A percentile compares a stretch with the other conserved stretches of the same genome.
phyloP scores from a whole-genome alignment of 2,329 filamentous ascomycete genomes.

The Cercospora beticola region DNA sequence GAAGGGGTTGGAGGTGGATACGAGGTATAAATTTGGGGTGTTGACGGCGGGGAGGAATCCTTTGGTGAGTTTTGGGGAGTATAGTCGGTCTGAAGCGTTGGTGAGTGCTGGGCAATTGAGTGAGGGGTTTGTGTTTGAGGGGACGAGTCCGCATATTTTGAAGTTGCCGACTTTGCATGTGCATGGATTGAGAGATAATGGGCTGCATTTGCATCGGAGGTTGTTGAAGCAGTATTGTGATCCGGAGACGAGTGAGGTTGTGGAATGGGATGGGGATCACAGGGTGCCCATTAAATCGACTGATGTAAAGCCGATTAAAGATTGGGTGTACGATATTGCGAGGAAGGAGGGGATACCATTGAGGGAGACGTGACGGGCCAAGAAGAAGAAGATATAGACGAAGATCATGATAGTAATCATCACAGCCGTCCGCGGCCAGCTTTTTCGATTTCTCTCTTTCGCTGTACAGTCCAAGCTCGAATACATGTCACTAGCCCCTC shows the following conservation, averaged over 20 bases:
- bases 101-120: conserved; percentile 45
- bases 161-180: conserved; percentile 65
- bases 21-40: conserved; percentile 60
- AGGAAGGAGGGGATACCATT: conserved; percentile 47
- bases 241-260: conserved; percentile 52
- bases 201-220: conserved; percentile 58
- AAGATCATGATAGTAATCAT: not conserved
- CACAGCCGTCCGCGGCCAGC: conserved; percentile 8
- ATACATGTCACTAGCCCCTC: conserved; percentile 54
- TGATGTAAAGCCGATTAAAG: conserved; percentile 61
- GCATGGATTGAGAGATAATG: conserved; percentile 62
- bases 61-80: conserved; percentile 54
- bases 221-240: conserved; percentile 61
- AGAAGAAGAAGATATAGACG: not conserved
- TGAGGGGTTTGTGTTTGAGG: conserved; percentile 47
- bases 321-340: conserved; percentile 54
- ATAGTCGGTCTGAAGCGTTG: conserved; percentile 39
- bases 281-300: conserved; percentile 66
- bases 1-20: conserved; percentile 39
- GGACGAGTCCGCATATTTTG: conserved; percentile 51
- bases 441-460: conserved; percentile 16
- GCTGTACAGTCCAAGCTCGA: conserved; percentile 47
- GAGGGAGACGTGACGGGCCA: not conserved
- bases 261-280: conserved; percentile 75
- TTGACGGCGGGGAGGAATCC: conserved; percentile 63